Conservation (phyloP, 345 rosid genomes). For the Linum usitatissimum region DNA sequence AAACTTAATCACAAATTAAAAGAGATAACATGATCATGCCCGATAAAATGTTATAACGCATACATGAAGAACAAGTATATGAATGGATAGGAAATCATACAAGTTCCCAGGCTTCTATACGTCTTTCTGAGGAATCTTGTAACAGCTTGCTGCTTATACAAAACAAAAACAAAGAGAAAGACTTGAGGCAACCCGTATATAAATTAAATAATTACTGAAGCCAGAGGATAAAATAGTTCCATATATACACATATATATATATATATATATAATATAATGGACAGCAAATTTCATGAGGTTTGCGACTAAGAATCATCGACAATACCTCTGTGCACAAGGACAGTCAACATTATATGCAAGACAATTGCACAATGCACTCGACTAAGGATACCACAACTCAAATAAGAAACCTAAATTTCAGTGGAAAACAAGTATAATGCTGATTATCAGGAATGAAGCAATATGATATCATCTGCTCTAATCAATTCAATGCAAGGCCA, state of each 20-base stretch:
- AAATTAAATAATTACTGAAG: background rate
- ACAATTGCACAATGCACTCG: background rate
- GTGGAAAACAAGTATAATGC: background rate
- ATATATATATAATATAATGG: too few relatives aligned
- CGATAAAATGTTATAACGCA: background rate
- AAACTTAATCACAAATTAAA: background rate
- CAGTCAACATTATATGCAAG: background rate
- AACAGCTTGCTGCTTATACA: conserved; percentile 43
- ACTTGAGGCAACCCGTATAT: background rate
- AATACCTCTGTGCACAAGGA: too few relatives aligned
- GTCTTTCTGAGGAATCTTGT: conserved; percentile 29
- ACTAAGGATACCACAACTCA: background rate
- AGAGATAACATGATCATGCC: background rate
- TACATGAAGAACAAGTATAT: conserved; percentile 5
- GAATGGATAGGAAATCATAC: conserved; percentile 20
- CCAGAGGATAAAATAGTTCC: background rate
- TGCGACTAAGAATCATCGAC: too few relatives aligned
- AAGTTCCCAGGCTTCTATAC: conserved; percentile 74
- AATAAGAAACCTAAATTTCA: background rate
- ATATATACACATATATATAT: too few relatives aligned
- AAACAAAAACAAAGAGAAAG: background rate
- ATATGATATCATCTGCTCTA: background rate
- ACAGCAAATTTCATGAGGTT: too few relatives aligned
- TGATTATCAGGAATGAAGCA: background rate
- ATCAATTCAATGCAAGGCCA: too few relatives aligned